Base-by-base conservation (phyloP, 768 basidiomycete genomes). In the Phaeotremella fagi region DNA sequence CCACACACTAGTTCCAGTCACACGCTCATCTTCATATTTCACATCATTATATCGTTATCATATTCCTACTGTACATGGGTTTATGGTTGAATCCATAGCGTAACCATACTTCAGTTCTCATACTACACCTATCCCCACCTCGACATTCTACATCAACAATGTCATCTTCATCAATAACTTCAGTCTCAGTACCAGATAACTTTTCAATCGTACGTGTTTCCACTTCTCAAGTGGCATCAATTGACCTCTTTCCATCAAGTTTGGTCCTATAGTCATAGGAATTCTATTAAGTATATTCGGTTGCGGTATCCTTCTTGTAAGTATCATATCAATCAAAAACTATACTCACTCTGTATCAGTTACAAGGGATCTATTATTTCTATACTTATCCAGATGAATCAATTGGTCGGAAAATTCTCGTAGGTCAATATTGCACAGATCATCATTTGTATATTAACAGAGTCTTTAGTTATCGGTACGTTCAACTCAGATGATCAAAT, bases 241-340 rank as follows among this genome's bases (percentile, higher is more conserved):
- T n/a, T 9, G 9, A 9, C 33, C 33, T 35, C 33, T 35, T n/a
- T 9, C 33, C n/a, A 22, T 25, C 26, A 42, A 59, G 57, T 55
- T 46, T 45, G 57, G 61, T 24, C 54, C 57, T 2, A 57, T 63
- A 14, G 31, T 43, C 23, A 61, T 61, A 26, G 60, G 60, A 1
- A 44, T 55, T 22, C 23, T 57, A 6, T 27, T 61, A 3, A 43
- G 52, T n/a, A 33, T 59, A 11, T 56, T 63, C 31, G 57, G 57
- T 1, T 46, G 48, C 27, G 61, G 61, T 18, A 50, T 57, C 7
- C 29, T 63, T 20, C 15, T 57, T 1, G 57, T 60, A 26, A 52
- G 59, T 46, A 35, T 11, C 52, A 33, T 16, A 33, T n/a, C n/a
- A n/a, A n/a, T n/a, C n/a, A n/a, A n/a, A n/a, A n/a, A n/a, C n/a